Evolutionary conservation across 495 filamentous ascomycete genomes (phyloP).

Genomic region (Hypoxylon crocopeplum): DNA sequence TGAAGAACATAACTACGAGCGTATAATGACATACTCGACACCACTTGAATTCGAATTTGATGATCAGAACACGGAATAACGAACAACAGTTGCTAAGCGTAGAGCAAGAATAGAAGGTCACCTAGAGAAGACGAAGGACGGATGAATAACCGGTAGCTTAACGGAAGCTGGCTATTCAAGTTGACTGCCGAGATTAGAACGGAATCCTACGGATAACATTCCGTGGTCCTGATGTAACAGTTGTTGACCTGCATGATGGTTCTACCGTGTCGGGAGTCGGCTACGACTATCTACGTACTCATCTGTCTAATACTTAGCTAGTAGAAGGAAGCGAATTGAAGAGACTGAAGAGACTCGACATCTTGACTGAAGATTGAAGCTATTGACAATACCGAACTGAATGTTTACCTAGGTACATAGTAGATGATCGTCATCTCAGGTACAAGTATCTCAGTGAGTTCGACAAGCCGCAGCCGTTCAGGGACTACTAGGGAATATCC

Average conservation of each 20-base stretch:
- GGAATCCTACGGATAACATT: conserved; percentile 19
- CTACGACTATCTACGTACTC: too few species aligned
- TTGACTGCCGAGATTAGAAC: conserved; percentile 30
- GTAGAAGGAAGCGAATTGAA: too few species aligned
- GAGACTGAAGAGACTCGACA: too few species aligned
- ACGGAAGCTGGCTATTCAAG: conserved; percentile 16
- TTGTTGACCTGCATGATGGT: conserved; percentile 12
- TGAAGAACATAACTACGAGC: conserved; percentile 33
- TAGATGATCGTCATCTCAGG: too few species aligned
- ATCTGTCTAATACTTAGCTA: too few species aligned
- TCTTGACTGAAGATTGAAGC: background rate
- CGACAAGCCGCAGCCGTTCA: too few species aligned
- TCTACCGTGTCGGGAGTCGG: conserved; percentile 20
- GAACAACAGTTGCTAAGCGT: too few species aligned
- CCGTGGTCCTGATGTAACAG: conserved; percentile 22
- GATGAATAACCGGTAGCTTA: conserved; percentile 36
- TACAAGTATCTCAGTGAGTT: too few species aligned
- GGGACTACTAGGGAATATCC: conserved; percentile 6
- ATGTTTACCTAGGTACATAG: background rate
- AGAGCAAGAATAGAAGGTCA: too few species aligned
- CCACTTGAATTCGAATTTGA: conserved; percentile 1
- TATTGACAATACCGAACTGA: background rate
- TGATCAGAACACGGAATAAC: background rate
- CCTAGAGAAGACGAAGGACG: background rate
- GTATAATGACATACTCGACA: conserved; percentile 3